Conservation (phyloP, 164 flowering plant genomes). For the Malania oleifera region DNA sequence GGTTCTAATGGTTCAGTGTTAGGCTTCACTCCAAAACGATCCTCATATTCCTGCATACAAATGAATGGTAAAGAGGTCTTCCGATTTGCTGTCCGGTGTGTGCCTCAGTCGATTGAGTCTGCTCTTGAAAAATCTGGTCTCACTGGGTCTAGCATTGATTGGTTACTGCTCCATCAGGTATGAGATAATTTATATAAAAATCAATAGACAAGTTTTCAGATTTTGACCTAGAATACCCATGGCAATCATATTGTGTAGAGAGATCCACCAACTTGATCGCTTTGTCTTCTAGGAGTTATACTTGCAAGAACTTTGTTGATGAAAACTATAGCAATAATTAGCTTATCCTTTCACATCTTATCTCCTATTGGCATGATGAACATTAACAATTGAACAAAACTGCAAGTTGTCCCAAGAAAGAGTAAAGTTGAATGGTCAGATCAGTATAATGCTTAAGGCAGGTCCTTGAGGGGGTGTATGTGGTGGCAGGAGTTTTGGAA, state of each 20-base stretch:
- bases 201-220: background rate
- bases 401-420: background rate
- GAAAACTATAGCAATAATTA: no score
- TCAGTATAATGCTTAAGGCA: background rate
- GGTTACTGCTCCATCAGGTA: conserved; percentile 99
- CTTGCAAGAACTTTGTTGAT: no score
- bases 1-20: conserved; percentile 55
- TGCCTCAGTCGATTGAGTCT: conserved; percentile 77
- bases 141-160: conserved; percentile 52
- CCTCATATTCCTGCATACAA: conserved; percentile 69
- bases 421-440: background rate
- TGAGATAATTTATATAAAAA: background rate
- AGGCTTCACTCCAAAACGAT: conserved; percentile 48
- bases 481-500: no score
- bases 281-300: background rate
- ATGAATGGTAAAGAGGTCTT: conserved; percentile 98
- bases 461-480: no score
- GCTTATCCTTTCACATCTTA: background rate
- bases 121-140: conserved; percentile 74
- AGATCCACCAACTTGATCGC: background rate
- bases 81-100: conserved; percentile 79
- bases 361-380: background rate
- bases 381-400: background rate
- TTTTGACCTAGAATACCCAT: no score
- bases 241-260: background rate